phyloP scores from a whole-genome alignment of 441 rosid species.

The Gossypium schwendimanii region DNA sequence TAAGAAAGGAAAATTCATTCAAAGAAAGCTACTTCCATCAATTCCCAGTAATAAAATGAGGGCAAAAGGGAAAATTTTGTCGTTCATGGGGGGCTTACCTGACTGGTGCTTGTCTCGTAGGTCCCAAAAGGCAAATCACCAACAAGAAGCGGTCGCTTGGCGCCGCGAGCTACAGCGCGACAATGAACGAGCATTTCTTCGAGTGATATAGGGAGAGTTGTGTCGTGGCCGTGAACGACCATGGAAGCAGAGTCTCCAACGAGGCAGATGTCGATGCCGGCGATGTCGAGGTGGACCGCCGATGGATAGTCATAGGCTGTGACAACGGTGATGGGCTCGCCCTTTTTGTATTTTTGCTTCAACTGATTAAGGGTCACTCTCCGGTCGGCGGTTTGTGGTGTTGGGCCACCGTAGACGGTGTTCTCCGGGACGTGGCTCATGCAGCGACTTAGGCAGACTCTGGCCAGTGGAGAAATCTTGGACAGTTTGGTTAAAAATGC shows the following conservation, averaged over 20 bases:
- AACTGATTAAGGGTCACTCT: conserved; percentile 58
- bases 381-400: conserved; percentile 46
- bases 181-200: conserved; percentile 93
- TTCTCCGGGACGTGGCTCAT: conserved; percentile 75
- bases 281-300: conserved; percentile 73
- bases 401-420: conserved; percentile 73
- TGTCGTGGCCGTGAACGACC: conserved; percentile 94
- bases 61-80: too few relatives aligned
- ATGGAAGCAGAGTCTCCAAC: conserved; percentile 94
- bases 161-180: conserved; percentile 84
- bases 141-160: conserved; percentile 63
- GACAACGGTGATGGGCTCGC: conserved; percentile 67
- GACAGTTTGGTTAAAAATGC: neutral
- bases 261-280: conserved; percentile 74
- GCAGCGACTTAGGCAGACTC: conserved; percentile 27
- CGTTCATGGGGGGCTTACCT: conserved; percentile 34
- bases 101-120: conserved; percentile 58
- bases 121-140: conserved; percentile 91
- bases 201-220: conserved; percentile 53
- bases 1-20: neutral
- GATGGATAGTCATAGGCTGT: conserved; percentile 91
- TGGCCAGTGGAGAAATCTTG: neutral
- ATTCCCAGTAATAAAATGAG: neutral
- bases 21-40: neutral
- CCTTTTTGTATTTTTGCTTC: conserved; percentile 59